Evolutionary conservation across 1,139 yeast species (phyloP).

Genomic region (Magnusiomyces paraingens): DNA sequence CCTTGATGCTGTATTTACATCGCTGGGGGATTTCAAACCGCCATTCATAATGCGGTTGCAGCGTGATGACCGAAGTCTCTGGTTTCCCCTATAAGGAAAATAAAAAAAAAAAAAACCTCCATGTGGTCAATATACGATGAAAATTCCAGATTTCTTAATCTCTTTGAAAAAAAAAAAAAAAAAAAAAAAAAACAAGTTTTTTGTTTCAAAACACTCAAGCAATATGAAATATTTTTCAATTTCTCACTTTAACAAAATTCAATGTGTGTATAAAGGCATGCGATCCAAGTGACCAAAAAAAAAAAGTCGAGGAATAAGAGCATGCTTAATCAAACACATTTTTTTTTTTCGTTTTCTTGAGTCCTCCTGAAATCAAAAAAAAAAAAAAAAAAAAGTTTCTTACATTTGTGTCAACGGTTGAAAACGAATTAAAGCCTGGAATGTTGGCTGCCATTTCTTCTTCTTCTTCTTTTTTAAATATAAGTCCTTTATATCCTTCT

Average conservation of each 20-base stretch:
- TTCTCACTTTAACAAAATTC: no score
- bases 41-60: slow-evolving; percentile 15
- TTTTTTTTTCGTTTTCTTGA: no score
- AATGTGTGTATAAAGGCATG: no score
- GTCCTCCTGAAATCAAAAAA: no score
- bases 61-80: slow-evolving; percentile 2
- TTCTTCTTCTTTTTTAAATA: no score
- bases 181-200: neutral
- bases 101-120: neutral
- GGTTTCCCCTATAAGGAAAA: slow-evolving; percentile 2
- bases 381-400: neutral
- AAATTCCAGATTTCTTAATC: neutral
- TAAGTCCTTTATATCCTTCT: no score
- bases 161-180: no score
- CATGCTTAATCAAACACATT: no score
- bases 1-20: slow-evolving; percentile 12
- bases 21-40: slow-evolving; percentile 15
- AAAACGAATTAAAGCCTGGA: neutral
- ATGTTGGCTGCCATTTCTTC: neutral
- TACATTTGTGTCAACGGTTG: neutral
- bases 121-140: neutral
- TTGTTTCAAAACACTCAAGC: no score
- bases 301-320: no score
- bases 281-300: no score
- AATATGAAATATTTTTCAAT: no score